A percentile compares a stretch with the other conserved stretches of the same genome.
Evolutionary conservation across 129 eudicot genomes (phyloP).

Genomic region (Flaveria linearis): DNA sequence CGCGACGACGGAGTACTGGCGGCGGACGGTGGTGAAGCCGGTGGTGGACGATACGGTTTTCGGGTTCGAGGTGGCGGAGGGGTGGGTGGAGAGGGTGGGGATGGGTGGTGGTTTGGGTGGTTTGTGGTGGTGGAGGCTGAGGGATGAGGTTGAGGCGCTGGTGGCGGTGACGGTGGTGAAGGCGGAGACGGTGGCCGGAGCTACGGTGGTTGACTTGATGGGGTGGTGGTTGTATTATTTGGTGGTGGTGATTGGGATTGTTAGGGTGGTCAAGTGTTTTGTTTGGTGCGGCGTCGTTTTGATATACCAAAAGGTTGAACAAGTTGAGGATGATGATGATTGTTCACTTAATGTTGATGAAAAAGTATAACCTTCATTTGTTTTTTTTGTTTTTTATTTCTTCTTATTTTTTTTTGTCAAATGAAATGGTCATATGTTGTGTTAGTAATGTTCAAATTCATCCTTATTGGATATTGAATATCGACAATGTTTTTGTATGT

Average conservation of each 20-base stretch:
- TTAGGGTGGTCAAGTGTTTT: conserved; percentile 60
- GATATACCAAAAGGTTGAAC: conserved; percentile 39
- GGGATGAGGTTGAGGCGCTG: conserved; percentile 83
- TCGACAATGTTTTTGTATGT: neutral
- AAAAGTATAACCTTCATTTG: conserved; percentile 31
- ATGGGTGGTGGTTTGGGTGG: conserved; percentile 62
- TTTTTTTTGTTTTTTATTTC: neutral
- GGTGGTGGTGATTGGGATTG: conserved; percentile 64
- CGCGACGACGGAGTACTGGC: conserved; percentile 67
- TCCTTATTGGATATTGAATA: neutral
- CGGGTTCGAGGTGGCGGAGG: conserved; percentile 54
- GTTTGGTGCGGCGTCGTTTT: conserved; percentile 49
- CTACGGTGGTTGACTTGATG: conserved; percentile 50
- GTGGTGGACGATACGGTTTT: conserved; percentile 84
- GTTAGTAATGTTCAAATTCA: conserved; percentile 7
- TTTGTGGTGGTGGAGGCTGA: conserved; percentile 91
- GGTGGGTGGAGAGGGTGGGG: conserved; percentile 73
- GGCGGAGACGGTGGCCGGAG: conserved; percentile 43
- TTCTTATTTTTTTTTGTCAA: neutral
- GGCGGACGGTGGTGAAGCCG: conserved; percentile 71
- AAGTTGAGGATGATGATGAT: conserved; percentile 20
- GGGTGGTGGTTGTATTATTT: conserved; percentile 92
- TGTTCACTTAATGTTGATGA: conserved; percentile 38
- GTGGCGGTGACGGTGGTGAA: conserved; percentile 67
- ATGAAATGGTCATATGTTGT: conserved; percentile 8